A percentile compares a stretch with the other conserved stretches of the same genome.
phyloP scores from a whole-genome alignment of 805 yeast species.

The Starmerella apis region DNA sequence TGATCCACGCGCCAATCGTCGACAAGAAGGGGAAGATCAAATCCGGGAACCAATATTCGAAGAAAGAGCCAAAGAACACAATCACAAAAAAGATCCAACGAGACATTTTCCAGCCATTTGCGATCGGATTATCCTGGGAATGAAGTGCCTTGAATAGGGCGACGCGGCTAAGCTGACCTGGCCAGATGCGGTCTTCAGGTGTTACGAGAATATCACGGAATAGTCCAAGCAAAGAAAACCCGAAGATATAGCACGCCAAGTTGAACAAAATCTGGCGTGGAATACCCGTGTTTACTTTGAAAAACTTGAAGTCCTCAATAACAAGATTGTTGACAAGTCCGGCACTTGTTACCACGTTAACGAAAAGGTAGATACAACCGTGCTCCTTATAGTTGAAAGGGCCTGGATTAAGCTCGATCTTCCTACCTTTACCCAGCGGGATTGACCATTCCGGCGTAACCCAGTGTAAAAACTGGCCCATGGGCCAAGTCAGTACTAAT shows the following conservation, averaged over 20 bases:
- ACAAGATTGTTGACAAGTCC: slow-evolving; percentile 17
- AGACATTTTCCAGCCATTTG: slow-evolving; percentile 53
- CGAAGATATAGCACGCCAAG: slow-evolving; percentile 51
- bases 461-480: slow-evolving; percentile 44
- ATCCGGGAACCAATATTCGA: slow-evolving; percentile 56
- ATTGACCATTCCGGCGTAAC: slow-evolving; percentile 31
- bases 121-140: slow-evolving; percentile 40
- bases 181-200: slow-evolving; percentile 65
- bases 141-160: slow-evolving; percentile 48
- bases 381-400: slow-evolving; percentile 58
- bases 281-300: slow-evolving; percentile 38
- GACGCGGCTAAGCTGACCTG: slow-evolving; percentile 48
- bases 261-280: slow-evolving; percentile 48
- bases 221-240: slow-evolving; percentile 59
- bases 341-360: slow-evolving; percentile 29
- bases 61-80: slow-evolving; percentile 37
- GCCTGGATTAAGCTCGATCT: slow-evolving; percentile 46
- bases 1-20: slow-evolving; percentile 44
- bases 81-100: slow-evolving; percentile 41
- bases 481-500: slow-evolving; percentile 54
- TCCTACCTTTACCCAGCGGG: slow-evolving; percentile 26
- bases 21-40: slow-evolving; percentile 50
- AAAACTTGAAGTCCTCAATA: slow-evolving; percentile 39
- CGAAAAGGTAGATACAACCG: slow-evolving; percentile 40
- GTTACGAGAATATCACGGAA: slow-evolving; percentile 48